Base-by-base conservation (phyloP, 2,329 filamentous ascomycete species). In the Tetracladium maxilliforme region DNA sequence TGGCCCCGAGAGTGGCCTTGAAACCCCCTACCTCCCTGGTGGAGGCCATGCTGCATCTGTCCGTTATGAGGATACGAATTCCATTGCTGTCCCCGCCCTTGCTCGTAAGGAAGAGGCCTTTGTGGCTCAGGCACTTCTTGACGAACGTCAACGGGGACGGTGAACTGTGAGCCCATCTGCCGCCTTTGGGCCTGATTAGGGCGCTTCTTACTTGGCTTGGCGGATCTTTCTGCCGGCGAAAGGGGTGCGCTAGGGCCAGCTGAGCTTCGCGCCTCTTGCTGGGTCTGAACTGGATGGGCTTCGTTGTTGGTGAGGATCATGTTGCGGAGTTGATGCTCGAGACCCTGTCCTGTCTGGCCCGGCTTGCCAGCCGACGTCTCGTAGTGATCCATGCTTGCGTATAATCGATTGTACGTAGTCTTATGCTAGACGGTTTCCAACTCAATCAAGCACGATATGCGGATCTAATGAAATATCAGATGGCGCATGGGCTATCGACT, bases 161-260 rank as follows among this genome's bases (percentile, higher is more conserved):
- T 58, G 11, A 71, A 38, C 33, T 73, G 62, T 5, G 67, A 56
- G 28, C 58, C 70, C 64, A 72, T 68, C 37, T 73, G 66, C 13
- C 70, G 61, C 24, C 70, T 56, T 36, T 74, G 65, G 2, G 70
- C 69, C 39, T 76, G 70, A 31, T 76, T 76, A 4, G 54, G 61
- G 13, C 69, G 64, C 36, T 60, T 70, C 36, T 52, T 51, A 25
- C 36, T 31, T n/a, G 41, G 28, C 26, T 47, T 55, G 12, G 13
- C 25, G 19, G 21, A 11, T 14, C 15, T 14, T n/a, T 20, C 16
- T 16, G 27, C 17, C 7, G 14, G 13, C 17, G 20, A 19, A 24
- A 14, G 23, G 9, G 11, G 9, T 14, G 10, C 14, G 14, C 11
- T 19, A 8, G 8, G 7, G 11, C n/a, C 9, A 7, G 14, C 9